phyloP scores from a whole-genome alignment of 2,329 filamentous ascomycete species.

The Cladosporium sp. region DNA sequence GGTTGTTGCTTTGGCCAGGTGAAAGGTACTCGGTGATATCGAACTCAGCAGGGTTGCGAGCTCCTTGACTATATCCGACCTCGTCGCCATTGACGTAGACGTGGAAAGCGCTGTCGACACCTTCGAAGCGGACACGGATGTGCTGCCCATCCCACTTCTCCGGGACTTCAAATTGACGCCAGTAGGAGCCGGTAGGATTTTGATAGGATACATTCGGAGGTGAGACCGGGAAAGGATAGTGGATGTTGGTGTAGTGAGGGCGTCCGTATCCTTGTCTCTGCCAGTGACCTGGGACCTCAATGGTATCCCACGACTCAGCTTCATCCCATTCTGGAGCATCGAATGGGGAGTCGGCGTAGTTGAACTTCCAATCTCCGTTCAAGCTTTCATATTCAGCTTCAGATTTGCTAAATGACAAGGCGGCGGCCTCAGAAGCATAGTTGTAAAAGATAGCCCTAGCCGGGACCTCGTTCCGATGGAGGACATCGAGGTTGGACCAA shows the following conservation, averaged over 20 bases:
- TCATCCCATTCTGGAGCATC: constrained; percentile 6
- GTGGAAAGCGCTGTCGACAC: constrained; percentile 64
- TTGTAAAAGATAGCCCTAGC: constrained; percentile 10
- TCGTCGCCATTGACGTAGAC: constrained; percentile 58
- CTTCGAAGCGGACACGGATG: constrained; percentile 60
- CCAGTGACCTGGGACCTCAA: constrained; percentile 62
- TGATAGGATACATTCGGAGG: constrained; percentile 56
- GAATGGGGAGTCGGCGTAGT: neutral
- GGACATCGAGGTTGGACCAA: constrained; percentile 11
- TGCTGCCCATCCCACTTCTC: constrained; percentile 44
- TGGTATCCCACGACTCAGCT: constrained; percentile 40
- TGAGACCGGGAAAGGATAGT: constrained; percentile 58
- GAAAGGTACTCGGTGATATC: constrained; percentile 52
- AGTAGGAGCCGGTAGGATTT: constrained; percentile 59
- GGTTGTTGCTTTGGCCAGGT: constrained; percentile 42
- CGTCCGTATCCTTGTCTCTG: constrained; percentile 63
- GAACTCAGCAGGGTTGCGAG: constrained; percentile 63
- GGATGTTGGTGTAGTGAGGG: constrained; percentile 63
- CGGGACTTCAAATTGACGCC: constrained; percentile 49
- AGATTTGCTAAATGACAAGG: constrained; percentile 4
- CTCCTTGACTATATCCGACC: constrained; percentile 62
- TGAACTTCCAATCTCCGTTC: constrained; percentile 7
- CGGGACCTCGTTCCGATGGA: constrained; percentile 7
- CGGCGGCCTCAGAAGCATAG: constrained; percentile 7
- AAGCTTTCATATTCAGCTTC: constrained; percentile 5